Evolutionary conservation across 2,329 filamentous ascomycete species (phyloP), one percentile per base, ranked within the genome.

Genomic region (Fusarium sublunatum): DNA sequence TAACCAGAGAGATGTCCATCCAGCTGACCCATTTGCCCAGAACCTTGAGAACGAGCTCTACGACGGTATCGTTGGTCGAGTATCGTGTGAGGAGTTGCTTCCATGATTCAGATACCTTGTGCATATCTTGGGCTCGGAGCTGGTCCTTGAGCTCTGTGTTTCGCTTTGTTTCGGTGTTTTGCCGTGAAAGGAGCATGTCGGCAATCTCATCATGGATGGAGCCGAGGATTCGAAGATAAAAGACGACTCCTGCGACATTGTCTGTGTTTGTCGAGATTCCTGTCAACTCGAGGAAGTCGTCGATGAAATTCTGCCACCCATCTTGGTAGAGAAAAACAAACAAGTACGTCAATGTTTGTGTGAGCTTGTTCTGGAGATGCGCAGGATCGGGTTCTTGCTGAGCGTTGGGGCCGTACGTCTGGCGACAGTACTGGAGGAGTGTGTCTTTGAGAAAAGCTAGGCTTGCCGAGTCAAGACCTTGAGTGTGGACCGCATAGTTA

Each of bases 141-240:
- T 95, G 79, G 76, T 99, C 96, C 77, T 99, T 99, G 65, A 99
- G 83, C 64, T 93, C 88, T 24, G 89, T 92, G 74, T 96, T 96
- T 61, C 91, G 89, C 76, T 92, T 94, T 67, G 90, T 87, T 73
- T 98, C 93, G 53, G 86, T 86, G 40, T 85, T 86, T 47, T 92
- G 88, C 35, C 94, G 87, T 43, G 90, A 88, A 49, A 98, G 85
- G 65, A 98, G 84, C 69, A 95, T 88, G 78, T 99, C 95, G 64
- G 94, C 95, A 72, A 99, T 97, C 77, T 99, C 95, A 71, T 99
- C 95, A 73, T 99, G 95, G 42, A 99, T 89, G 31, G 93, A 95
- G 65, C 89, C 86, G 42, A 98, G 84, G 64, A 97, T 88, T 47
- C 94, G 90, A 52, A 99, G 85, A 78, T 97, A 98, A 69, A 99